These are phyloP conservation scores for Cyclotella atomus DNA, from an alignment of 108 stramenopile species.

Conservation along the genomic window DNA sequence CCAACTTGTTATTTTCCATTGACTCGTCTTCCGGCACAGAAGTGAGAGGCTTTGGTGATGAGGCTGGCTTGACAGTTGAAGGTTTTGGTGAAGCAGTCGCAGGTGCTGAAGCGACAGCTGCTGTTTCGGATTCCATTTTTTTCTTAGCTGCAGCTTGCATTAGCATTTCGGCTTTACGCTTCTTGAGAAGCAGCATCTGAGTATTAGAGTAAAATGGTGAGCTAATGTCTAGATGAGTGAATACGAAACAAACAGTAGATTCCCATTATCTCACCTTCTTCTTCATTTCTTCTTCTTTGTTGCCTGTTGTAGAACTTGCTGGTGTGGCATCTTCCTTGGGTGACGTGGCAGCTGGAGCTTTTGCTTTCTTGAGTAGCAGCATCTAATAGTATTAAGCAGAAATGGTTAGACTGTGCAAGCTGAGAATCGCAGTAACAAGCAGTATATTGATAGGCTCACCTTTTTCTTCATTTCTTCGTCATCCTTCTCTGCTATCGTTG, in stretches of 20 bases:
- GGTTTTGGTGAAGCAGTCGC: constrained; percentile 8
- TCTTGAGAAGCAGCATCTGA: constrained; percentile 40
- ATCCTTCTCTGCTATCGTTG: neutral
- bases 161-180: constrained; percentile 31
- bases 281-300: constrained; percentile 49
- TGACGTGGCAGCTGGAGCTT: too few relatives aligned
- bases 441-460: neutral
- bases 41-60: constrained; percentile 17
- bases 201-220: too few relatives aligned
- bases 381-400: too few relatives aligned
- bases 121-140: constrained; percentile 18
- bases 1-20: neutral
- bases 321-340: constrained; percentile 1
- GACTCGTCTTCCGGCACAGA: constrained; percentile 19
- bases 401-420: too few relatives aligned
- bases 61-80: neutral
- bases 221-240: too few relatives aligned
- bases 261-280: too few relatives aligned
- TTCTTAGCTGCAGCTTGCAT: constrained; percentile 26
- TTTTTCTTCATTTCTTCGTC: neutral
- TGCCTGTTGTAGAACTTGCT: constrained; percentile 4
- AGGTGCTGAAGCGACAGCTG: neutral
- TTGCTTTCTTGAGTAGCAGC: too few relatives aligned
- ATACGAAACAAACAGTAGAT: too few relatives aligned
- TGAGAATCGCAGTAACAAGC: neutral